Conservation (phyloP, 768 basidiomycete species). For the Clavulina sp. region DNA sequence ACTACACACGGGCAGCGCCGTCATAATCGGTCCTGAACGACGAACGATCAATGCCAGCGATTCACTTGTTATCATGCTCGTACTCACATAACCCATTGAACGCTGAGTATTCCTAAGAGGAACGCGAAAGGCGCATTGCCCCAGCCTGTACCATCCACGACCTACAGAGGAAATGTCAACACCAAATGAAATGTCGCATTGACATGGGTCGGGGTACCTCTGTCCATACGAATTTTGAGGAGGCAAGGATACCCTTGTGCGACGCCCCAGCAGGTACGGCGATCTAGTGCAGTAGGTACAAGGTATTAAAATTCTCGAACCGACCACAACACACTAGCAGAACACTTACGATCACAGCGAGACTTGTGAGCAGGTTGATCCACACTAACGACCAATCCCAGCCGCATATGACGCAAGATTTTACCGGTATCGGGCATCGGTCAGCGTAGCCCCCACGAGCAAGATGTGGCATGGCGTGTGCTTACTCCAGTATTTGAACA, state of each 20-base stretch:
- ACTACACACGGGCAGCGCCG: constrained; percentile 7
- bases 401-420: neutral
- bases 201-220: neutral
- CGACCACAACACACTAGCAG: neutral
- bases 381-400: constrained; percentile 20
- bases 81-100: constrained; percentile 29
- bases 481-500: constrained; percentile 13
- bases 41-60: neutral
- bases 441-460: too few species aligned
- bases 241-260: neutral
- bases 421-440: constrained; percentile 14
- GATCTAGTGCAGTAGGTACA: neutral
- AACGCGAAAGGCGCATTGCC: constrained; percentile 26
- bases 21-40: constrained; percentile 10
- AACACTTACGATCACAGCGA: constrained; percentile 23
- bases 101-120: constrained; percentile 29
- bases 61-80: neutral
- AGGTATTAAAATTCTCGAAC: too few species aligned
- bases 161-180: constrained; percentile 20
- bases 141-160: constrained; percentile 29
- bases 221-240: neutral
- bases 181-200: constrained; percentile 11
- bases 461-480: too few species aligned
- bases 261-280: neutral
- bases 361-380: constrained; percentile 27